Evolutionary conservation across 1,284 basidiomycete genomes (phyloP).

Genomic region (Ceratobasidium sp.): DNA sequence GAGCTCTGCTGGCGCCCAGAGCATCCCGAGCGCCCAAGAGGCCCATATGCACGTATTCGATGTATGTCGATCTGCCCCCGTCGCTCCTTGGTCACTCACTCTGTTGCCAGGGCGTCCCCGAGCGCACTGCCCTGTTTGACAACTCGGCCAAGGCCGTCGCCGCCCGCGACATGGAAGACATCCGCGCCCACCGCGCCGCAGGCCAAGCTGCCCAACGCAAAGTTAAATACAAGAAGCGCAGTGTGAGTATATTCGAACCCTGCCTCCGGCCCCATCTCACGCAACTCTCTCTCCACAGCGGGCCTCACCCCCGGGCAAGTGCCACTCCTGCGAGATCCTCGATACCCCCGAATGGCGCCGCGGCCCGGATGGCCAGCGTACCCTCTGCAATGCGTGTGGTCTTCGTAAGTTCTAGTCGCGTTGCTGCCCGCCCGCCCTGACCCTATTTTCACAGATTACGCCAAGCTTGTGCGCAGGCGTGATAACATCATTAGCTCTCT

Average conservation of each 20-base stretch:
- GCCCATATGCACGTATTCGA: constrained; percentile 41
- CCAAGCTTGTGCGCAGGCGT: constrained; percentile 48
- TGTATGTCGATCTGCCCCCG: constrained; percentile 21
- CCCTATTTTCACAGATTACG: constrained; percentile 46
- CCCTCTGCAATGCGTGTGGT: constrained; percentile 51
- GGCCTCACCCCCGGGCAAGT: constrained; percentile 47
- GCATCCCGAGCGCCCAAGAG: constrained; percentile 11
- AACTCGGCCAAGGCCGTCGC: constrained; percentile 20
- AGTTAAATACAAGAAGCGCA: constrained; percentile 49
- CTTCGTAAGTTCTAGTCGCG: constrained; percentile 44
- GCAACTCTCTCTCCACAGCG: constrained; percentile 15
- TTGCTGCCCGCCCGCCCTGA: not conserved
- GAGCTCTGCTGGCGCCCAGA: not conserved
- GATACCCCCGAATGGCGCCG: constrained; percentile 51
- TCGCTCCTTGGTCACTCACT: not conserved
- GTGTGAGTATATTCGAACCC: constrained; percentile 39
- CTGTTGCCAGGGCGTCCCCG: constrained; percentile 18
- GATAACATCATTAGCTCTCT: constrained; percentile 23
- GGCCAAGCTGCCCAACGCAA: constrained; percentile 19
- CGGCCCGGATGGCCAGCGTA: constrained; percentile 49
- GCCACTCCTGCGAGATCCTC: constrained; percentile 46
- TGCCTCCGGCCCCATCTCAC: not conserved
- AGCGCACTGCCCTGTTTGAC: not conserved
- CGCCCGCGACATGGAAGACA: constrained; percentile 40
- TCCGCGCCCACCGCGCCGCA: constrained; percentile 23